phyloP scores from a whole-genome alignment of 2,329 filamentous ascomycete species.

The Septoria petroselini region DNA sequence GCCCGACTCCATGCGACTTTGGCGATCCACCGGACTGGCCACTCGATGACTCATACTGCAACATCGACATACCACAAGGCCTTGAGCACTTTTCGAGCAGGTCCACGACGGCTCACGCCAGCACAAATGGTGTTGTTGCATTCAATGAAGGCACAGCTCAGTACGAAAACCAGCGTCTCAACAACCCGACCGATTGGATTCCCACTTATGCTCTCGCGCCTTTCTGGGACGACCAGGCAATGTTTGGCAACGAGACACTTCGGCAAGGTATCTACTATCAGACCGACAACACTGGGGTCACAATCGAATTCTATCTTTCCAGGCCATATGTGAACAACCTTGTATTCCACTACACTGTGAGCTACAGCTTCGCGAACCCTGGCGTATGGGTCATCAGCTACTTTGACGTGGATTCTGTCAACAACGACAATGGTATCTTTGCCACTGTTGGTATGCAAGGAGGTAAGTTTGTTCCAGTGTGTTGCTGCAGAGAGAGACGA shows the following conservation, averaged over 20 bases:
- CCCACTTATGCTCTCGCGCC: conserved; percentile 33
- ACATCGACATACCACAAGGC: conserved; percentile 34
- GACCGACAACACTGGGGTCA: conserved; percentile 28
- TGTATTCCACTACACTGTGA: conserved; percentile 36
- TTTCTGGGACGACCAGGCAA: conserved; percentile 37
- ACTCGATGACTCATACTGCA: conserved; percentile 38
- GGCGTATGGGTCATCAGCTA: conserved; percentile 35
- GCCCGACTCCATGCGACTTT: conserved; percentile 36
- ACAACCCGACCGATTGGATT: conserved; percentile 29
- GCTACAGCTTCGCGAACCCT: conserved; percentile 31
- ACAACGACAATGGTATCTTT: conserved; percentile 24
- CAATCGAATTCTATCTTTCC: conserved; percentile 35
- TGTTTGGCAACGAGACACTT: conserved; percentile 22
- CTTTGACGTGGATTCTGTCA: conserved; percentile 27
- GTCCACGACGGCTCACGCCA: conserved; percentile 27
- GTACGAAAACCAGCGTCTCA: conserved; percentile 28
- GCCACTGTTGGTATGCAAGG: conserved; percentile 34
- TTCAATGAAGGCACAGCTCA: conserved; percentile 29
- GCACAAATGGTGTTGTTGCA: conserved; percentile 36
- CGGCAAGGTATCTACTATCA: conserved; percentile 38
- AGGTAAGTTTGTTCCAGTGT: conserved; percentile 31
- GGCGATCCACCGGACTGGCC: conserved; percentile 30
- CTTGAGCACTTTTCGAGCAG: conserved; percentile 30
- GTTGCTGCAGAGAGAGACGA: neutral
- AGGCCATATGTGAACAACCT: conserved; percentile 20